Conservation (phyloP, 768 basidiomycete genomes). For the Pulveroboletus frians region DNA sequence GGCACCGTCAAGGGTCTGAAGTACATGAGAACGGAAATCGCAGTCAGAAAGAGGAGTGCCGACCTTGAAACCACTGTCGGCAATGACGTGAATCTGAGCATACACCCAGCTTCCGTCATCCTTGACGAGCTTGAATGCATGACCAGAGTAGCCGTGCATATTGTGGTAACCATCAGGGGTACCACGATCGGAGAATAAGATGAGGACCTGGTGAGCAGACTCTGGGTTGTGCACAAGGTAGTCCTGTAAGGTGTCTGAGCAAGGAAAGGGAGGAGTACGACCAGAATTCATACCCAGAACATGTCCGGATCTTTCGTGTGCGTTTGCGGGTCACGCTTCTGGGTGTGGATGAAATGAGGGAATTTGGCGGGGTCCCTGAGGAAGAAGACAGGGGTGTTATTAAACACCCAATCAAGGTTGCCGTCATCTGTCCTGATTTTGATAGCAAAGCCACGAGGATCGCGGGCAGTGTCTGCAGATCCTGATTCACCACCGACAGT, state of each 20-base stretch:
- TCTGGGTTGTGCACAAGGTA: conserved; percentile 86
- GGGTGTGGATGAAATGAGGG: conserved; percentile 92
- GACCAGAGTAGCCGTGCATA: conserved; percentile 90
- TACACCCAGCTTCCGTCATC: conserved; percentile 81
- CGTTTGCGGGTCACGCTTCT: conserved; percentile 88
- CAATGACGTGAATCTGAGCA: conserved; percentile 77
- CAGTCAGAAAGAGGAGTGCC: not conserved
- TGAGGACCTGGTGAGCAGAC: conserved; percentile 84
- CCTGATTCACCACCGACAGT: conserved; percentile 90
- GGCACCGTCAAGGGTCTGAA: conserved; percentile 63
- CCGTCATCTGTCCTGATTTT: conserved; percentile 89
- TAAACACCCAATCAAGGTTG: conserved; percentile 89
- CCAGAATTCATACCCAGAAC: conserved; percentile 59
- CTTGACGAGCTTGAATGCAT: conserved; percentile 87
- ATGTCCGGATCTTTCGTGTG: conserved; percentile 83
- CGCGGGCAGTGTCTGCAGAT: conserved; percentile 87
- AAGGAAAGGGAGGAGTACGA: not conserved
- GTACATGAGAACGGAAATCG: conserved; percentile 3
- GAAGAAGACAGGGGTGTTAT: conserved; percentile 91
- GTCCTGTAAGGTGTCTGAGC: conserved; percentile 48
- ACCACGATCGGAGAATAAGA: conserved; percentile 91
- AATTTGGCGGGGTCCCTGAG: conserved; percentile 85
- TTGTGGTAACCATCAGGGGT: conserved; percentile 87
- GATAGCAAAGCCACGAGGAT: conserved; percentile 89
- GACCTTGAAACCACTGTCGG: conserved; percentile 80